These are phyloP conservation scores for Cladosporium sp. DNA, from an alignment of 2,329 filamentous ascomycete genomes.

Conservation along the genomic window DNA sequence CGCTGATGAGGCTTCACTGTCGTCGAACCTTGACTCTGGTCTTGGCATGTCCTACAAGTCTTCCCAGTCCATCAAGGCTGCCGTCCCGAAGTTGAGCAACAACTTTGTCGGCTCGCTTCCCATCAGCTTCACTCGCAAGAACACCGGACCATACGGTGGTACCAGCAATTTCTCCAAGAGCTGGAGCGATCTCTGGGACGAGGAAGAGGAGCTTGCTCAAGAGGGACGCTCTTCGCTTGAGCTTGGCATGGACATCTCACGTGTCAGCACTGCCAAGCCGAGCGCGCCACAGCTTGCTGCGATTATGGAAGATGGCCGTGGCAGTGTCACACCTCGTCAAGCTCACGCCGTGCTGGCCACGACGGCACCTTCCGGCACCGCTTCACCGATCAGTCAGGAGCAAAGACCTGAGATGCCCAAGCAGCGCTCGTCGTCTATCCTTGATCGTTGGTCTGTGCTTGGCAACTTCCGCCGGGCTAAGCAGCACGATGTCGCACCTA, in stretches of 20 bases:
- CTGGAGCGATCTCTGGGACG: constrained; percentile 98
- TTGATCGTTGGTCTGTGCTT: constrained; percentile 87
- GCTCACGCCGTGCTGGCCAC: constrained; percentile 52
- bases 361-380: constrained; percentile 39
- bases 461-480: constrained; percentile 76
- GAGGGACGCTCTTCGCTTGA: constrained; percentile 47
- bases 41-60: constrained; percentile 79
- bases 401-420: constrained; percentile 52
- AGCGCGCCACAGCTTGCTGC: constrained; percentile 49
- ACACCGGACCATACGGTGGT: constrained; percentile 37
- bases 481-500: constrained; percentile 30
- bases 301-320: constrained; percentile 46
- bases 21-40: constrained; percentile 78
- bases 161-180: constrained; percentile 76
- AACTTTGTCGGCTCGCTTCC: constrained; percentile 72
- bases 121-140: constrained; percentile 57
- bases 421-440: constrained; percentile 42
- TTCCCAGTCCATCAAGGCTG: constrained; percentile 40
- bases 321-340: constrained; percentile 47
- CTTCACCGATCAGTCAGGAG: constrained; percentile 26
- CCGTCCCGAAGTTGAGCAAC: constrained; percentile 47
- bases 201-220: constrained; percentile 73
- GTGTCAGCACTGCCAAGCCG: constrained; percentile 45
- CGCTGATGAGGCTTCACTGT: constrained; percentile 73
- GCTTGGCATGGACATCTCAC: constrained; percentile 38